These are phyloP conservation scores for Macrocybe gigantea DNA, from an alignment of 768 basidiomycete species.

Conservation along the genomic window DNA sequence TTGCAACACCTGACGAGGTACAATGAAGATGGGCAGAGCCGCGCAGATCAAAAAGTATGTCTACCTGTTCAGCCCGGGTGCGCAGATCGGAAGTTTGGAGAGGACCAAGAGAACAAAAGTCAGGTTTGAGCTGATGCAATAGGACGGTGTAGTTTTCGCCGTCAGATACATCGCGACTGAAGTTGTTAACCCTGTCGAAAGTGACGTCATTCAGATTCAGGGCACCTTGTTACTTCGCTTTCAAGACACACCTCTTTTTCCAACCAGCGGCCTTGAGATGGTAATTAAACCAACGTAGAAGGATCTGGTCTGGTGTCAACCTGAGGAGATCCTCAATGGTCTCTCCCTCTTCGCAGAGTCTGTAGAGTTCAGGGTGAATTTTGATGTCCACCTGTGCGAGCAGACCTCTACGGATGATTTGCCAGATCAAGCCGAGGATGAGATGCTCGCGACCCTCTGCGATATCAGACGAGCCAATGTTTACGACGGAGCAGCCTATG, in stretches of 20 bases:
- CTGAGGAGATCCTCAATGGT: conserved; percentile 93
- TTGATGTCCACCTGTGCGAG: conserved; percentile 97
- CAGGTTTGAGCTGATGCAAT: conserved; percentile 92
- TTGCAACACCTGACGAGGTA: conserved; percentile 59
- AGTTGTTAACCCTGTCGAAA: conserved; percentile 81
- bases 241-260: conserved; percentile 59
- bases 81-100: conserved; percentile 81
- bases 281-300: conserved; percentile 99
- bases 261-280: conserved; percentile 95
- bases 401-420: conserved; percentile 91
- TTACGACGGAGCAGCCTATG: conserved; percentile 98
- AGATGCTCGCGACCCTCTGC: conserved; percentile 93
- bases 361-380: conserved; percentile 93
- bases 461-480: conserved; percentile 92
- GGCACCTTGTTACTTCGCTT: not conserved
- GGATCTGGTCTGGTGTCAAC: conserved; percentile 93
- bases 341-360: conserved; percentile 94
- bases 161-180: conserved; percentile 94
- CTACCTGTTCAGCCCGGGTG: conserved; percentile 78
- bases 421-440: conserved; percentile 98
- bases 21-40: not conserved
- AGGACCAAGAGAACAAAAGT: conserved; percentile 86
- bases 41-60: conserved; percentile 1
- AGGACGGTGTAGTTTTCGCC: conserved; percentile 98
- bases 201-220: conserved; percentile 11